phyloP scores from a whole-genome alignment of 345 rosid species.

The Gossypium sturtianum region DNA sequence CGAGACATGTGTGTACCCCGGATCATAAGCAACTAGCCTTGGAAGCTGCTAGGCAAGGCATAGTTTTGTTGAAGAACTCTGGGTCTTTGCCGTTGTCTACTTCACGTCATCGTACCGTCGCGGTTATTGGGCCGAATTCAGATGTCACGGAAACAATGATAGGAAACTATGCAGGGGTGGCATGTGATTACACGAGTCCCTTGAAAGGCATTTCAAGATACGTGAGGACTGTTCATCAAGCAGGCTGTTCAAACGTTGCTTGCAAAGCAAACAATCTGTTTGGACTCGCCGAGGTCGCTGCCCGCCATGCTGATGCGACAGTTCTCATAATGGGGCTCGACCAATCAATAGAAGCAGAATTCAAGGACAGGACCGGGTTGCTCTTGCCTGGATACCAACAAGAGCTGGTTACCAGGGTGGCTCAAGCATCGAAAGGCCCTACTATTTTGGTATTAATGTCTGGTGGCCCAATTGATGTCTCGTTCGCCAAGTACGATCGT shows the following conservation, averaged over 20 bases:
- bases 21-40: conserved; percentile 69
- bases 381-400: conserved; percentile 74
- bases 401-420: conserved; percentile 66
- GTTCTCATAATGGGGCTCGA: conserved; percentile 85
- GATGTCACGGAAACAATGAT: conserved; percentile 89
- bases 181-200: conserved; percentile 68
- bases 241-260: conserved; percentile 56
- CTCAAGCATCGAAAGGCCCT: conserved; percentile 68
- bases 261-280: conserved; percentile 41
- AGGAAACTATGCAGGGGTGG: conserved; percentile 89
- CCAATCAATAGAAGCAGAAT: conserved; percentile 80
- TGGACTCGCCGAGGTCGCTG: conserved; percentile 47
- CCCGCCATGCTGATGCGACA: conserved; percentile 63
- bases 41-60: conserved; percentile 84
- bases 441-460: conserved; percentile 60
- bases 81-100: conserved; percentile 59
- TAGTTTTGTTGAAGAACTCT: conserved; percentile 63
- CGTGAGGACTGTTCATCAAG: conserved; percentile 45
- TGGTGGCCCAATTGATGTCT: conserved; percentile 81
- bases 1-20: conserved; percentile 64
- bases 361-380: conserved; percentile 56
- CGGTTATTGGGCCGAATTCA: conserved; percentile 92
- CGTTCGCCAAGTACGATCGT: conserved; percentile 71
- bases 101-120: conserved; percentile 48
- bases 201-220: conserved; percentile 64